Evolutionary conservation across 2,329 filamentous ascomycete genomes (phyloP), one percentile per base, ranked within the genome.

Genomic region (Rutstroemia sp.): DNA sequence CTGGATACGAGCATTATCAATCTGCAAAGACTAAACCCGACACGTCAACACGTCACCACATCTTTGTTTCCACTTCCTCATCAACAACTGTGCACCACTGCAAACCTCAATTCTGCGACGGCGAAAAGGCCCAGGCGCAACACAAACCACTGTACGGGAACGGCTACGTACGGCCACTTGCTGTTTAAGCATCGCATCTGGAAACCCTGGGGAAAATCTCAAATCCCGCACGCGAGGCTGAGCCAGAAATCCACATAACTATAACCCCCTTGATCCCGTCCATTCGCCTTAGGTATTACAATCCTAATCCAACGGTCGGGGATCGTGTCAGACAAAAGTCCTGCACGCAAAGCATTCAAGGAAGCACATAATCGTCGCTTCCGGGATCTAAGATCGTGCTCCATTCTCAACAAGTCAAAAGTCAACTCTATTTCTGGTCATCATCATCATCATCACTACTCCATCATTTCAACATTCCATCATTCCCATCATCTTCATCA

Each of bases 171-270:
- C 23, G 23, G 23, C 23, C 23, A 23, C 27, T 10, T 8, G 8
- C 27, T 30, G 8, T 30, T 30, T 10, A 30, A 30, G 27, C 27
- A 30, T 9, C 8, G 8, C 27, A 30, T 30, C 27, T 30, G 27
- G 27, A 52, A 34, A 23, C 41, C n/a, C 50, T 8, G 25, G 39
- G 27, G 39, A 34, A 52, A 37, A 42, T 30, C 30, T 53, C 25
- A n/a, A 27, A 46, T 53, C 19, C 30, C 27, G 23, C 23, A 39
- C 18, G 52, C 52, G 52, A 54, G 52, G 52, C 52, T 54, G 52
- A 49, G 52, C 34, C 21, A 8, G 10, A 30, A 48, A 41, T 39
- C 44, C 52, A 54, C 34, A 45, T 23, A 23, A 23, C 5, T 4
- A 23, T 5, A 23, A 12, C 27, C 27, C 27, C 27, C 27, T 30